Percentiles rank a stretch among this genome's conserved stretches.
These are phyloP conservation scores for Brassica incana DNA, from an alignment of 345 rosid species.

Conservation along the genomic window DNA sequence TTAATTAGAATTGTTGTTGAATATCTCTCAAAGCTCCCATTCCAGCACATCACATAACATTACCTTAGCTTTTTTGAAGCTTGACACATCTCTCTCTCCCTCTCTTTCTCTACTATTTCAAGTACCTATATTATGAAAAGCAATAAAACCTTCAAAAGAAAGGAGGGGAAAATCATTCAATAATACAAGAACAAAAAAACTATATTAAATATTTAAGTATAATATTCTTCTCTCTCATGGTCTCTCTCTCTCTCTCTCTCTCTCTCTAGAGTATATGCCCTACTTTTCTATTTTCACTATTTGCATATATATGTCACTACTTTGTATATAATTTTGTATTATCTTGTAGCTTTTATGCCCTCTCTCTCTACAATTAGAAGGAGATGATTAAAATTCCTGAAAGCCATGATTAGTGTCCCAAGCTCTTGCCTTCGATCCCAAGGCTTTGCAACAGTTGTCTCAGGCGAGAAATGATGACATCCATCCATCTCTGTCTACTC, in stretches of 20 bases:
- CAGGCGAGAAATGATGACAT: conserved; percentile 59
- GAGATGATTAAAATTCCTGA: conserved; percentile 58
- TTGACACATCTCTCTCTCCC: conserved; percentile 37
- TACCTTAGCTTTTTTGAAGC: conserved; percentile 38
- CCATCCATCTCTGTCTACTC: conserved; percentile 43
- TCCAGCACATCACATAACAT: conserved; percentile 38
- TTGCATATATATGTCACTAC: background rate
- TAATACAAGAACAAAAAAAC: conserved; percentile 23
- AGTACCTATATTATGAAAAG: conserved; percentile 52
- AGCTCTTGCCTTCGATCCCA: conserved; percentile 80
- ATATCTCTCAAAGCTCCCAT: conserved; percentile 39
- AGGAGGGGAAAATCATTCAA: conserved; percentile 35
- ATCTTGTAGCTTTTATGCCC: conserved; percentile 26
- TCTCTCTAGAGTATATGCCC: conserved; percentile 35
- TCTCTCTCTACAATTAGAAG: conserved; percentile 60
- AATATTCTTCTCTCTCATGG: conserved; percentile 34
- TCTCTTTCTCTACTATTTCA: conserved; percentile 42
- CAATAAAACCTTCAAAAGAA: conserved; percentile 49
- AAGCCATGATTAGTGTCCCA: conserved; percentile 64
- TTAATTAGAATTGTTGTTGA: conserved; percentile 35
- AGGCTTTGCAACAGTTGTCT: conserved; percentile 63
- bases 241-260: conserved; percentile 35
- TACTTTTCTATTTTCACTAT: conserved; percentile 25
- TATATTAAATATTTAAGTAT: background rate
- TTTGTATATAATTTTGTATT: conserved; percentile 9